A percentile compares a stretch with the other conserved stretches of the same genome.
Evolutionary conservation across 1,284 basidiomycete genomes (phyloP).

Genomic region (Marasmius oreades): DNA sequence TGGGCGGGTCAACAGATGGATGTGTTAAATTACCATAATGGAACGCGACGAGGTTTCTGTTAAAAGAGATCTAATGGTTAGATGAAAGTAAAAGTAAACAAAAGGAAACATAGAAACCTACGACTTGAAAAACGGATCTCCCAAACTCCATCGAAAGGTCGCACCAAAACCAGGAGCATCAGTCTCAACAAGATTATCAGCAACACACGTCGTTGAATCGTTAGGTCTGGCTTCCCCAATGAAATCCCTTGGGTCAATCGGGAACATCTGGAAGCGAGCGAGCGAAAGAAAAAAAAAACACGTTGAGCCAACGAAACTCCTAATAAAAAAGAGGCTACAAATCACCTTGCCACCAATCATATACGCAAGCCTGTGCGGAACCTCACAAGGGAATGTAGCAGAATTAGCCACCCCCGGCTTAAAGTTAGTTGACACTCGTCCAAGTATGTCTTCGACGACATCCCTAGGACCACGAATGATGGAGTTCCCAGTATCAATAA

Average conservation of each 20-base stretch:
- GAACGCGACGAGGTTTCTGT: conserved; percentile 29
- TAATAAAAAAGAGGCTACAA: neutral
- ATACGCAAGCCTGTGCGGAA: conserved; percentile 54
- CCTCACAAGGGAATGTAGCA: conserved; percentile 39
- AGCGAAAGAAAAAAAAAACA: neutral
- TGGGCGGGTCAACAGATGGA: conserved; percentile 17
- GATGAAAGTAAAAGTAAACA: conserved; percentile 3
- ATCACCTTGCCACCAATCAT: conserved; percentile 51
- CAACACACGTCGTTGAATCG: conserved; percentile 40
- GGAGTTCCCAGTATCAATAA: conserved; percentile 50
- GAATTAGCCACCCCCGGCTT: conserved; percentile 29
- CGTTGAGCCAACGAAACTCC: no score
- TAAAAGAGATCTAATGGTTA: neutral
- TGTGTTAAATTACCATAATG: conserved; percentile 18
- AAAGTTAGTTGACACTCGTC: conserved; percentile 30
- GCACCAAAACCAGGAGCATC: conserved; percentile 36
- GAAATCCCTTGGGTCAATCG: conserved; percentile 66
- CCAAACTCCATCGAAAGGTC: conserved; percentile 12
- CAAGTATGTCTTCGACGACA: conserved; percentile 39
- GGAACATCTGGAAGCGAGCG: conserved; percentile 43
- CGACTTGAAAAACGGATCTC: conserved; percentile 12
- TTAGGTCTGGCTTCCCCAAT: conserved; percentile 34
- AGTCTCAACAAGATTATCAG: conserved; percentile 46
- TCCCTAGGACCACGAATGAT: conserved; percentile 53
- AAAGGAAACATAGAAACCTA: neutral